Evolutionary conservation across 2,329 filamentous ascomycete species (phyloP), one percentile per base, ranked within the genome.

Genomic region (Paecilomyces fulvus): DNA sequence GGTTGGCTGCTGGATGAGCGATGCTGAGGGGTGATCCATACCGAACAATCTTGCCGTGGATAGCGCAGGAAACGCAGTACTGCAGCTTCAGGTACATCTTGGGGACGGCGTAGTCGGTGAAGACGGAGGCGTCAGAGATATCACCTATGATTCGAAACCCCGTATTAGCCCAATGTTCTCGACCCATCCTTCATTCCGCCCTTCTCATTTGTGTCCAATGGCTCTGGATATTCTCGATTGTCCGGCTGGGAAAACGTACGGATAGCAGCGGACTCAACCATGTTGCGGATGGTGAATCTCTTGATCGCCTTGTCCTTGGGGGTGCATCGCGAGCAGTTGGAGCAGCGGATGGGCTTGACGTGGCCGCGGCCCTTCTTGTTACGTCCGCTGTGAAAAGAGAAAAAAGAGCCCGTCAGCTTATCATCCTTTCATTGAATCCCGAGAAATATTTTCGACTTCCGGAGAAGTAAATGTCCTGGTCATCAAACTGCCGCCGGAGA

Each of bases 41-140:
- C 92, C 94, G 92, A 81, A 99, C 95, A 80, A 99, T 99, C 89
- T 99, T 99, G 86, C 94, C 94, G 86, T 99, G 94, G 70, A 99
- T 99, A 76, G 94, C 94, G 83, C 94, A 99, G 80, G 92, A 97
- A 77, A 99, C 94, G 80, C 94, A 99, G 90, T 99, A 99, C 85
- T 99, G 94, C 79, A 99, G 88, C 89, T 99, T 99, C 82, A 99
- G 85, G 90, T 99, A 99, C 95, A 99, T 99, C 90, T 99, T 99
- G 82, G 94, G 94, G 75, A 99, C 92, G 71, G 91, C 92, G 86
- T 99, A 99, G 84, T 99, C 94, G 74, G 89, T 80, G 83, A 97
- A 99, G 80, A 99, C 94, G 75, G 94, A 97, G 75, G 95, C 94
- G 79, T 99, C 94, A 68, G 92, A 96, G 83, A 99, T 99, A 90